phyloP scores from a whole-genome alignment of 495 filamentous ascomycete genomes.

The Neurospora sp. region DNA sequence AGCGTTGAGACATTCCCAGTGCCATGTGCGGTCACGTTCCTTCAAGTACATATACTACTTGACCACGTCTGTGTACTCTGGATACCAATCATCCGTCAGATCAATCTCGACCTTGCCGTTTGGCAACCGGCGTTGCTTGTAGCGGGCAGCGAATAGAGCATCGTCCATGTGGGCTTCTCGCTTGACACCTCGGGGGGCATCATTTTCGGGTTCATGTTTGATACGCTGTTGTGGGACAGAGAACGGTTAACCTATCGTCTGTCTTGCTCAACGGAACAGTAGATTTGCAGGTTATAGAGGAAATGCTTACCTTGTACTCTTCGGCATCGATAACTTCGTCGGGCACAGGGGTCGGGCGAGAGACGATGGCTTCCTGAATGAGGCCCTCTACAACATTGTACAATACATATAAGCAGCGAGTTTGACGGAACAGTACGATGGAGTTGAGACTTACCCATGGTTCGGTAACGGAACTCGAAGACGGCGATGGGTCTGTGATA shows the following conservation, averaged over 20 bases:
- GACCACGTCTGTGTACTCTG: not conserved
- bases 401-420: not conserved
- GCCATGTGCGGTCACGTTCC: not conserved
- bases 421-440: not conserved
- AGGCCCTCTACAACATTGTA: not conserved
- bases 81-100: slow-evolving; percentile 1
- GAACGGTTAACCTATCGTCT: not conserved
- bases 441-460: slow-evolving; percentile 1
- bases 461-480: slow-evolving; percentile 13
- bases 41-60: not conserved
- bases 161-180: not conserved
- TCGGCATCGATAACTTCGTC: not conserved
- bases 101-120: not conserved
- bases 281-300: not conserved
- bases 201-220: not conserved
- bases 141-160: not conserved
- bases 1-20: not conserved
- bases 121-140: not conserved
- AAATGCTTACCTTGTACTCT: not conserved
- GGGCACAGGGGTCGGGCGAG: not conserved
- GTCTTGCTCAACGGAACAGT: not conserved
- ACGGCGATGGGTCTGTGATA: slow-evolving; percentile 7
- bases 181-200: not conserved
- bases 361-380: not conserved
- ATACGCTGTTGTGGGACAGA: not conserved